Evolutionary conservation across 2,329 filamentous ascomycete species (phyloP).

Genomic region (Fusarium sp.): DNA sequence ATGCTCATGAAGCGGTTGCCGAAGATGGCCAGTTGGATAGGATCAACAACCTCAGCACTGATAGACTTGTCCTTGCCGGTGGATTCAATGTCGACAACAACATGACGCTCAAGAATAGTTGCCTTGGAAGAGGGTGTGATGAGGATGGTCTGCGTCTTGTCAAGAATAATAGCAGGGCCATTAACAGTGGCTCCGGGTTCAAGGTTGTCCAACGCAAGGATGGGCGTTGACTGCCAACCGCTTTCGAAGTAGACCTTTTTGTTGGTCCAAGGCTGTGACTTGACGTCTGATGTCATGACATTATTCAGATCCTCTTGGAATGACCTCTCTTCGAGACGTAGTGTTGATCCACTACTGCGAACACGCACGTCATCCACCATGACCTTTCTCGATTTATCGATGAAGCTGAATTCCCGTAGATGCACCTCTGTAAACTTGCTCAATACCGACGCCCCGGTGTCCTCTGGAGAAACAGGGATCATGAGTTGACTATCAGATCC

Average conservation of each 20-base stretch:
- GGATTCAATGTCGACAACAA: no score
- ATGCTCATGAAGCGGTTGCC: conserved; percentile 88
- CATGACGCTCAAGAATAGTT: neutral
- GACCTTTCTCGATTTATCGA: conserved; percentile 76
- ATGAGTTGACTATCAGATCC: conserved; percentile 92
- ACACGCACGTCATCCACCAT: conserved; percentile 92
- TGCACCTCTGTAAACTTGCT: conserved; percentile 57
- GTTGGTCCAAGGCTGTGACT: no score
- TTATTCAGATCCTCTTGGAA: conserved; percentile 52
- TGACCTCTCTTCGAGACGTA: conserved; percentile 75
- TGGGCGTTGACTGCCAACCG: no score
- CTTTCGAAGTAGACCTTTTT: no score
- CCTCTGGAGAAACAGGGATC: conserved; percentile 61
- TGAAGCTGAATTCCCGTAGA: conserved; percentile 83
- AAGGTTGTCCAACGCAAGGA: no score
- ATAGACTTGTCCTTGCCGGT: no score
- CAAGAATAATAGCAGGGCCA: conserved; percentile 87
- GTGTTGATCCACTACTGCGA: conserved; percentile 83
- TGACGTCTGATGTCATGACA: no score
- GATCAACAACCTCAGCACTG: conserved; percentile 68
- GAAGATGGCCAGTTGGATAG: conserved; percentile 83
- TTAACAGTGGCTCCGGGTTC: conserved; percentile 43
- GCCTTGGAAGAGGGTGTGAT: conserved; percentile 57
- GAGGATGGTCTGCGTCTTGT: conserved; percentile 91
- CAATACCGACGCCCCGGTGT: neutral